Evolutionary conservation across 1,284 basidiomycete genomes (phyloP), one percentile per base, ranked within the genome.

Genomic region (Phellopilus nigrolimitatus): DNA sequence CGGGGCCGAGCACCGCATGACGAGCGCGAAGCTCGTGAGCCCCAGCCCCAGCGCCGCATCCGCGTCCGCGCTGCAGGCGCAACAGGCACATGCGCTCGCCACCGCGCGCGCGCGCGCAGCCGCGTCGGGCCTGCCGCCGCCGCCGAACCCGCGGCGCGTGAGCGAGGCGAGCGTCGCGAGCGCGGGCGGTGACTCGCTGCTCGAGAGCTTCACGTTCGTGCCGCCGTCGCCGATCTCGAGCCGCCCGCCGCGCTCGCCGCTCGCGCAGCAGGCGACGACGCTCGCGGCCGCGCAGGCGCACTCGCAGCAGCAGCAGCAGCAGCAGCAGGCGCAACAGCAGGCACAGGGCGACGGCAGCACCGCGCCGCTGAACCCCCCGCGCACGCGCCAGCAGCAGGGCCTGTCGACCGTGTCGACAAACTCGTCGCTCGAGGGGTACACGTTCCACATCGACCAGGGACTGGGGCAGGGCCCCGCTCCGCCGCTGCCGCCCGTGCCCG

Each of bases 131-230:
- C 30, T 54, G 25, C 47, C 40, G 47, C 72, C 78, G 53, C 85
- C 84, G 5, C 74, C 74, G 55, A 76, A 79, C 10, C 86, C 84
- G 22, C 83, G 19, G 80, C 80, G 3, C 73, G 76, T 51, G 82
- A 84, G 34, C 41, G 54, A 48, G 17, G 45, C 50, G 17, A 54
- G 55, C 22, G 57, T 56, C 3, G 47, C 59, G 7, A 60, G 61
- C 13, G 61, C 60, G 1, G 56, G 57, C n/a, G 59, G 60, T 3
- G 88, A 91, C 64, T 89, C 88, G 1, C 87, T 91, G 56, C 73
- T 91, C 19, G 87, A 88, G 66, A 82, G 79, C 21, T 91, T 91
- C 74, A 86, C 86, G 37, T 90, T 91, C 63, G 87, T 91, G 6
- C 88, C 88, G 19, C 88, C 88, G 0, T 88, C 84, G 3, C 88